Evolutionary conservation across 2,329 filamentous ascomycete species (phyloP), one percentile per base, ranked within the genome.

Genomic region (Plectosphaerella sp.): DNA sequence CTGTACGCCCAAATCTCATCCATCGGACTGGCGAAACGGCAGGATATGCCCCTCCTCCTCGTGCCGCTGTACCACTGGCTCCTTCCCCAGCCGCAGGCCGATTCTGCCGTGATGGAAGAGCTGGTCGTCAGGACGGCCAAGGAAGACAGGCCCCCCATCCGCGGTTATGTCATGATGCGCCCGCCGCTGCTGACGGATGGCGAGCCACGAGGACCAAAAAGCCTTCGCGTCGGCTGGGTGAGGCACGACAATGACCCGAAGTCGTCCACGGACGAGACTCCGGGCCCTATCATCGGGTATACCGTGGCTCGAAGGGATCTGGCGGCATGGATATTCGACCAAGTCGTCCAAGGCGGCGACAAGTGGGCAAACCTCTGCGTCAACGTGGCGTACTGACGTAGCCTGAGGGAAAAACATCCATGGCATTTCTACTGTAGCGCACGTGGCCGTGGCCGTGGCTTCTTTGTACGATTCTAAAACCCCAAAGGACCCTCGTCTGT

Each of bases 281-380:
- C 41, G 12, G 48, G 41, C 3, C 48, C 18, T 4, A 33, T 6
- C n/a, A 15, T 53, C 2, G 52, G 52, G 9, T 53, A 53, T 24
- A 50, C 37, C 1, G 14, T 51, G 0, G 28, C 48, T 2, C 16
- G 52, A 5, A 8, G 24, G 1, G 52, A 53, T 25, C 10, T 53
- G 45, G 52, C 48, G 16, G 47, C 47, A 6, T 53, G 52, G 52
- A 48, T 53, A 36, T 53, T 51, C 10, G 37, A 53, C 10, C 42
- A 53, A 42, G 36, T 53, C 12, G 28, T 53, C 0, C 24, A 51
- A 43, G 48, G 18, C 10, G 43, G 46, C n/a, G 22, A 35, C 8
- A 20, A 24, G 14, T 48, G 46, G 46, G 20, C 33, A 11, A 28
- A 28, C 7, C 33, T 22, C 10, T 48, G 46, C 33, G 46, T 39